Evolutionary conservation across 306 rosid species (phyloP).

Genomic region (Pterocarpus macrocarpus): DNA sequence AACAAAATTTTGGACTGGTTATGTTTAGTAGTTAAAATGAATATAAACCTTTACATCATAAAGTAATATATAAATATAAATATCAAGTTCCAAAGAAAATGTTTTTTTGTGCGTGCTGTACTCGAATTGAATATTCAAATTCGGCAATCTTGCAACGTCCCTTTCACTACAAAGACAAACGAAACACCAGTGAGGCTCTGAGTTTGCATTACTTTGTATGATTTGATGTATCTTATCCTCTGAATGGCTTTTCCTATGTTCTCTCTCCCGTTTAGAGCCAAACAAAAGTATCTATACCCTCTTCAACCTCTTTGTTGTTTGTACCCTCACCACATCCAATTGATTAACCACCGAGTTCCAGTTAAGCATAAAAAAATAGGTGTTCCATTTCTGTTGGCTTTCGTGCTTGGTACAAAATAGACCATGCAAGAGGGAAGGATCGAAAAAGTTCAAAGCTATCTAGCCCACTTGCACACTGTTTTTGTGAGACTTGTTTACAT

Average conservation of each 20-base stretch:
- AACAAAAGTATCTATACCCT: slow-evolving; percentile 37
- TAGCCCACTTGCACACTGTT: slow-evolving; percentile 65
- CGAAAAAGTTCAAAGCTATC: slow-evolving; percentile 15
- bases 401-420: slow-evolving; percentile 47
- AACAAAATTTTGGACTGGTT: background rate
- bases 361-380: background rate
- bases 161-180: slow-evolving; percentile 52
- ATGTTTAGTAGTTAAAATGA: background rate
- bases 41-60: background rate
- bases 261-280: slow-evolving; percentile 47
- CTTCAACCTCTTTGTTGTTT: background rate
- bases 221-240: slow-evolving; percentile 54
- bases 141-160: slow-evolving; percentile 45
- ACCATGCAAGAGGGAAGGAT: slow-evolving; percentile 46
- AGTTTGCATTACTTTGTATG: slow-evolving; percentile 48
- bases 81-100: slow-evolving; percentile 26
- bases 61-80: background rate
- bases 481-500: slow-evolving; percentile 59
- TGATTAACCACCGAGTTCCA: slow-evolving; percentile 10
- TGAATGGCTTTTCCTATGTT: slow-evolving; percentile 16
- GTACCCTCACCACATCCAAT: slow-evolving; percentile 32
- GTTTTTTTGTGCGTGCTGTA: slow-evolving; percentile 40
- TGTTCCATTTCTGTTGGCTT: slow-evolving; percentile 27
- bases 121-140: slow-evolving; percentile 48
- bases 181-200: slow-evolving; percentile 42